Conservation (phyloP, 1,139 yeast genomes). For the Scheffersomyces quercinus region DNA sequence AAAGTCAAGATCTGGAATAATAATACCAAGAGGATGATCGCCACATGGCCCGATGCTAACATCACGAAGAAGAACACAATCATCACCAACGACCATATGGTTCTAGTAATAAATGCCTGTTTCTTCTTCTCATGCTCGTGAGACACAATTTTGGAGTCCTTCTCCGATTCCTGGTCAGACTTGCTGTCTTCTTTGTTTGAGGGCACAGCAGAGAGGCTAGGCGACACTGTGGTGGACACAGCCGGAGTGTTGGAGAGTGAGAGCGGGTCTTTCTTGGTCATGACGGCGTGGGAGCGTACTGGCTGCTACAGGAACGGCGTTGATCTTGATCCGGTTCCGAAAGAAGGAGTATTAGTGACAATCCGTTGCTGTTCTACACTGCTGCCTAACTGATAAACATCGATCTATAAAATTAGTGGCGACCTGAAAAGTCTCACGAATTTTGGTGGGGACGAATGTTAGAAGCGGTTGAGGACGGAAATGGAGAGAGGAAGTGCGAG, state of each 20-base stretch:
- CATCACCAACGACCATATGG: slow-evolving; percentile 96
- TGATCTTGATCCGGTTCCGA: too few species aligned
- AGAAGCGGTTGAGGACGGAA: too few species aligned
- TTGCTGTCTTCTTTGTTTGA: background rate
- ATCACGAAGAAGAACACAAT: slow-evolving; percentile 69
- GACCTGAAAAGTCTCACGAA: too few species aligned
- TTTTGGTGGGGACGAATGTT: too few species aligned
- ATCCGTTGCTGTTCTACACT: too few species aligned
- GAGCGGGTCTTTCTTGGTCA: too few species aligned
- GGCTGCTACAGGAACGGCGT: too few species aligned
- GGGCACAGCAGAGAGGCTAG: background rate
- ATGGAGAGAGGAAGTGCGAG: too few species aligned
- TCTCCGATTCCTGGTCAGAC: background rate
- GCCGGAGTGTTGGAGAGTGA: background rate
- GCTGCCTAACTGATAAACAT: too few species aligned
- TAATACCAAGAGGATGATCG: slow-evolving; percentile 71
- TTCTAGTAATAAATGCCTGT: slow-evolving; percentile 82
- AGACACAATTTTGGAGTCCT: slow-evolving; percentile 7
- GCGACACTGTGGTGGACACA: slow-evolving; percentile 1
- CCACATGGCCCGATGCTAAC: slow-evolving; percentile 84
- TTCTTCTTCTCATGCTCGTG: slow-evolving; percentile 64
- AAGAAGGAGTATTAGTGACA: too few species aligned
- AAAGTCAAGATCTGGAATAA: slow-evolving; percentile 80
- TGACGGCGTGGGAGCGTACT: too few species aligned
- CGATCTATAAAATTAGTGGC: too few species aligned